These are phyloP conservation scores for Pichia kluyveri DNA, from an alignment of 805 yeast species.

Conservation along the genomic window DNA sequence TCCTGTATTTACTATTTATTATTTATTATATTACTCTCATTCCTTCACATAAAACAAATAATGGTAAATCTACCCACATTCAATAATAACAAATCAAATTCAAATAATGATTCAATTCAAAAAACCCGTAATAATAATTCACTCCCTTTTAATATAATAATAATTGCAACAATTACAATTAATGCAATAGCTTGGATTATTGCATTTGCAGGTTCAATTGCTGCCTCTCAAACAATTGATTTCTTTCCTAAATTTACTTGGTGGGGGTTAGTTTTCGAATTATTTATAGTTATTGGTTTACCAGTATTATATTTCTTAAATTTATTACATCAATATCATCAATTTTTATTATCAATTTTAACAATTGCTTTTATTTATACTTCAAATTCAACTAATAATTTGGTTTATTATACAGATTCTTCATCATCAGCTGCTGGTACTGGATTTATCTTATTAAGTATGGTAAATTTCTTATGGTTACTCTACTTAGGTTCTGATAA, in stretches of 20 bases:
- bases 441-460: slow-evolving; percentile 76
- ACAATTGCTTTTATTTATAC: slow-evolving; percentile 76
- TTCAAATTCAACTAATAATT: slow-evolving; percentile 71
- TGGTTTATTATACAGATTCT: slow-evolving; percentile 61
- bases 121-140: background rate
- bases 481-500: slow-evolving; percentile 86
- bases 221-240: slow-evolving; percentile 30
- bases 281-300: slow-evolving; percentile 46
- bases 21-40: no score
- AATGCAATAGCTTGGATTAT: slow-evolving; percentile 69
- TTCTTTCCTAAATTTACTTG: slow-evolving; percentile 78
- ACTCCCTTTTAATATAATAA: slow-evolving; percentile 1
- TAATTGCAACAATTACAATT: slow-evolving; percentile 4
- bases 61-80: background rate
- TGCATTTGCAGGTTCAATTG: slow-evolving; percentile 79
- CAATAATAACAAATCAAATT: background rate
- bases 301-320: slow-evolving; percentile 48
- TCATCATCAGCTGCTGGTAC: slow-evolving; percentile 83
- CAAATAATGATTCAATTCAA: background rate
- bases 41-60: background rate
- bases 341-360: slow-evolving; percentile 44
- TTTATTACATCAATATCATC: slow-evolving; percentile 60
- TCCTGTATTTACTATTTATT: no score
- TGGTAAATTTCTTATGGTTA: slow-evolving; percentile 78
- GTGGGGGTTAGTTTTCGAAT: slow-evolving; percentile 91